Evolutionary conservation across 495 filamentous ascomycete genomes (phyloP).

Genomic region (Aspergillus bertholletiae): DNA sequence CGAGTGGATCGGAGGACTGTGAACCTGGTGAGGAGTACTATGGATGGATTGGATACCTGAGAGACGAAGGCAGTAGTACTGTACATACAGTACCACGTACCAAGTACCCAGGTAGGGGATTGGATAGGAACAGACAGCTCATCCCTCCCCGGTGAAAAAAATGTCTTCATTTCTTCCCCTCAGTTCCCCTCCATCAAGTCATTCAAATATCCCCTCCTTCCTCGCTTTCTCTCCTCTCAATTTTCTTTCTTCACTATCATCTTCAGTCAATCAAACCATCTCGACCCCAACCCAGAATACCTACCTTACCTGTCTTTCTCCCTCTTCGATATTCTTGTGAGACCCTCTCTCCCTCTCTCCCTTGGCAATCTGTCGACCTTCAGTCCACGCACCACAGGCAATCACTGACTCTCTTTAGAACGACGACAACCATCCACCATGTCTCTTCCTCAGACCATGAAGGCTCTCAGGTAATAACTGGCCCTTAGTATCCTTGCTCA

Average conservation of each 20-base stretch:
- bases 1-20: not conserved
- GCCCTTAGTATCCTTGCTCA: conserved; percentile 8
- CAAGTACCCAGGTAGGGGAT: no score
- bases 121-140: not conserved
- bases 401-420: not conserved
- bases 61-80: no score
- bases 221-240: not conserved
- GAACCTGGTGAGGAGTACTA: not conserved
- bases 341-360: not conserved
- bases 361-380: not conserved
- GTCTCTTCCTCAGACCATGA: conserved; percentile 54
- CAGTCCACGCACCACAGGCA: not conserved
- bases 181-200: not conserved
- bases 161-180: not conserved
- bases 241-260: conserved; percentile 11
- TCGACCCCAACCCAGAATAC: no score
- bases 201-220: conserved; percentile 7
- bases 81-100: no score
- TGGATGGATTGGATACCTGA: no score
- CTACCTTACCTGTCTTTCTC: not conserved
- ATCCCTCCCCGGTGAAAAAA: no score
- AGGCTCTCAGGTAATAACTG: conserved; percentile 50
- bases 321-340: not conserved
- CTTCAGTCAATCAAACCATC: not conserved
- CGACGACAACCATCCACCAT: conserved; percentile 17